Base-by-base conservation (phyloP, 108 stramenopile genomes). In the Stephanodiscus triporus region DNA sequence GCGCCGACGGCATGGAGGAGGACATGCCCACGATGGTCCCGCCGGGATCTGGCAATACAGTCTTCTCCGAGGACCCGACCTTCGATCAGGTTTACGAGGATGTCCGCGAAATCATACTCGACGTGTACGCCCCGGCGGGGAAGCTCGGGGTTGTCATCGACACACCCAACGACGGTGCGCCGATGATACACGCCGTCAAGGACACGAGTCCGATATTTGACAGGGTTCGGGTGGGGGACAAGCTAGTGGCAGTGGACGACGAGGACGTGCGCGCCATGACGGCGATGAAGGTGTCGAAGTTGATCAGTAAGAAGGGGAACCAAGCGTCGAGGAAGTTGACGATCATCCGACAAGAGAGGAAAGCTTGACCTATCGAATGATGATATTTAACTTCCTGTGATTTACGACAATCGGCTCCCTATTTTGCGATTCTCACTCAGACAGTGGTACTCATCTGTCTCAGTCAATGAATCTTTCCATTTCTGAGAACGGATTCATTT, bases 91-190 rank as follows among this genome's bases (percentile, higher is more conserved):
- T 71, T 0, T 78, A 78, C 61, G 70, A 77, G 57, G 84, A 78
- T 54, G 67, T 89, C 17, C 84, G 77, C 13, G 93, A 95, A 55
- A 85, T 90, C 72, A 29, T 89, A 16, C 77, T 95, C 50, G 84
- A 91, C 34, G 76, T 96, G 14, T 88, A 82, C 64, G 95, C 95
- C 30, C 95, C 95, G 1, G 68, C 92, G 6, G 95, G 95, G 30
- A 96, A 96, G 68, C 82, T 96, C 20, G 95, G 95, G 23, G 91
- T 96, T 38, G 92, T 96, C 32, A 92, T 96, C 82, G 95, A 96
- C 65, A 92, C 95, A 23, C 92, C 95, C 48, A 80, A 91, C 75
- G 87, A 92, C 50, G 89, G 89, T 19, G 92, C 92, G 37, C 95
- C 95, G 2, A 84, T 91, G 17, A 90, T 96, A 14, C 95, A 96